Evolutionary conservation across 1,284 basidiomycete genomes (phyloP).

Genomic region (Sanguinoderma infundibulare): DNA sequence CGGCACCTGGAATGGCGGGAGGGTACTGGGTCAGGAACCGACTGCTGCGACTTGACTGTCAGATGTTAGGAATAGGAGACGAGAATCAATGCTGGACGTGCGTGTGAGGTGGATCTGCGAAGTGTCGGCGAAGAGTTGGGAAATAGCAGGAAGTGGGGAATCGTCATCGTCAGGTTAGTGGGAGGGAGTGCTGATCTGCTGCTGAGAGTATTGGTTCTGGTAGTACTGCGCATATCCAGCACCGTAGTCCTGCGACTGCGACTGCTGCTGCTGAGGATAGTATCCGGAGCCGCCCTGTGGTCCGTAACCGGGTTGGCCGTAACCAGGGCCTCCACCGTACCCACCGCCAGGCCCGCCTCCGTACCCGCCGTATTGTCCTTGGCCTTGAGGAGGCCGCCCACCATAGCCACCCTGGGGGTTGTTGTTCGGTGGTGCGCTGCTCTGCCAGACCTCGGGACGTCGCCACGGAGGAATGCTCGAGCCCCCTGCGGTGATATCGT

Average conservation of each 20-base stretch:
- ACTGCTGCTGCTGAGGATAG: slow-evolving; percentile 8
- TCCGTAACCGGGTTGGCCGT: slow-evolving; percentile 47
- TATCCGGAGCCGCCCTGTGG: slow-evolving; percentile 35
- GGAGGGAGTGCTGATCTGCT: slow-evolving; percentile 60
- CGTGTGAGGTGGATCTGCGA: slow-evolving; percentile 14
- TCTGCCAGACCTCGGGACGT: slow-evolving; percentile 83
- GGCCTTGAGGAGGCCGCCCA: slow-evolving; percentile 45
- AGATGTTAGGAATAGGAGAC: slow-evolving; percentile 11
- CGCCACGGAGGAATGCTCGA: slow-evolving; percentile 87
- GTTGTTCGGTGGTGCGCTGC: slow-evolving; percentile 42
- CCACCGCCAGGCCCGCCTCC: slow-evolving; percentile 34
- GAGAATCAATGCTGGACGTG: slow-evolving; percentile 14
- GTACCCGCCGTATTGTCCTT: slow-evolving; percentile 36
- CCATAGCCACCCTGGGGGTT: slow-evolving; percentile 47
- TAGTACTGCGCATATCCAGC: slow-evolving; percentile 10
- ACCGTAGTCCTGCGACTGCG: slow-evolving; percentile 60
- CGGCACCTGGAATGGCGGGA: slow-evolving; percentile 1
- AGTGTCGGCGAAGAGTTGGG: slow-evolving; percentile 12
- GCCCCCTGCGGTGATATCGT: slow-evolving; percentile 79
- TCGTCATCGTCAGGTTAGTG: slow-evolving; percentile 35
- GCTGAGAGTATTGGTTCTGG: slow-evolving; percentile 67
- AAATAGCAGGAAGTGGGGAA: slow-evolving; percentile 7
- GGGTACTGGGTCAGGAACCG: slow-evolving; percentile 5
- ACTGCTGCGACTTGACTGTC: slow-evolving; percentile 13
- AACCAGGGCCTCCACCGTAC: slow-evolving; percentile 32